Conservation (phyloP, 306 rosid genomes). For the Cicer arietinum region DNA sequence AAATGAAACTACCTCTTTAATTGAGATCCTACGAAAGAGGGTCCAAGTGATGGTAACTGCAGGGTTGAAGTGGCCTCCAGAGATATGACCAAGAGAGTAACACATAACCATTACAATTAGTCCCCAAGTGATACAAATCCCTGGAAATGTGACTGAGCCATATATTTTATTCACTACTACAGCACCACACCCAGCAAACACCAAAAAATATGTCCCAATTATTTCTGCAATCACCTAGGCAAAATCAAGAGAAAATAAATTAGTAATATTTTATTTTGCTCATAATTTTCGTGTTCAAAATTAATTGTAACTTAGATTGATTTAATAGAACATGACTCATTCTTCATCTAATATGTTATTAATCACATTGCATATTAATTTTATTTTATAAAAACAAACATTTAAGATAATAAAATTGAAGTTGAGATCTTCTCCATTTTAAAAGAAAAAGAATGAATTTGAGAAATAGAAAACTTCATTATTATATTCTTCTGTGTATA, state of each 20-base stretch:
- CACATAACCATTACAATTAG: constrained; percentile 56
- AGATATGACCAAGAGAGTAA: constrained; percentile 56
- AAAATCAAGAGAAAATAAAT: background rate
- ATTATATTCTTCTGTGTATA: no score
- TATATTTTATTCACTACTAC: constrained; percentile 41
- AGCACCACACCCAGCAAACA: constrained; percentile 55
- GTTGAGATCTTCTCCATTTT: no score
- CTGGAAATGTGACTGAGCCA: constrained; percentile 50
- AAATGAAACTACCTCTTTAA: constrained; percentile 1
- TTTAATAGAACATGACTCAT: background rate
- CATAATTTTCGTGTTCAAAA: background rate
- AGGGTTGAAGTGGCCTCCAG: constrained; percentile 70
- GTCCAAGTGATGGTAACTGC: constrained; percentile 63
- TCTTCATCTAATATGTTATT: no score
- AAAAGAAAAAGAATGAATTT: no score
- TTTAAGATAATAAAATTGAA: no score
- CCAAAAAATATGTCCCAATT: constrained; percentile 62
- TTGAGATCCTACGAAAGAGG: constrained; percentile 41
- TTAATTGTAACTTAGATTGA: background rate
- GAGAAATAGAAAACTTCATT: no score
- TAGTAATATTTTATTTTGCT: background rate
- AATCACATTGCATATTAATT: no score
- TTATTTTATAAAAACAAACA: no score
- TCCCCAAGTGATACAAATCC: constrained; percentile 49
- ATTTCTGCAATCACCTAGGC: constrained; percentile 52